Base-by-base conservation (phyloP, 2,329 filamentous ascomycete genomes). In the Fusarium redolens region DNA sequence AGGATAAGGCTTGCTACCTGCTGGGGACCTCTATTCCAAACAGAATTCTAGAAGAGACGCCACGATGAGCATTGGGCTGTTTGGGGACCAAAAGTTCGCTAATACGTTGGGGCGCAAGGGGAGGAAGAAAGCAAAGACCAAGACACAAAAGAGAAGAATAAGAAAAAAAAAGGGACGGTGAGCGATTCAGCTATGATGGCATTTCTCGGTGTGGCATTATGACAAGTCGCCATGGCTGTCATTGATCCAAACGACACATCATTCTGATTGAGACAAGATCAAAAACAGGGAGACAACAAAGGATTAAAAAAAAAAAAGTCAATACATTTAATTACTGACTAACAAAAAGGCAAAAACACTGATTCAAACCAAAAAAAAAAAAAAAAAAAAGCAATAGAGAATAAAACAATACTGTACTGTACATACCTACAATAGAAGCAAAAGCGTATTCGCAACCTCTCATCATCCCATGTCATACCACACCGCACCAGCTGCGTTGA, bases 41-140 rank as follows among this genome's bases (percentile, higher is more conserved):
- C 66, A 37, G 65, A 65, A 75, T 78, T 78, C 76, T 78, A 78
- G 76, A 78, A 78, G 68, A 75, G 73, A 37, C 55, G 70, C 72
- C 62, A 74, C 59, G 60, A 72, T 66, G 64, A 47, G 38, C 31
- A 62, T 69, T 68, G 51, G 63, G 47, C 41, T 51, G 35, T 52
- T 52, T 64, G 52, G 61, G 43, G 45, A 45, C 65, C 55, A 64
- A 61, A 64, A 67, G 44, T 52, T 59, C 35, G 58, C 52, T 59
- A 44, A 52, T 66, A 54, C 45, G 54, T 61, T 66, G 60, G 67
- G 64, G 62, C 25, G 61, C 40, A 66, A 66, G 69, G 59, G 61
- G 67, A 50, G 68, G 30, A 37, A 30, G 43, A 45, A 67, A 67
- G 62, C 60, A 67, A 61, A 52, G 57, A 59, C 56, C 31, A 51